phyloP scores from a whole-genome alignment of 345 rosid genomes.

The Eucalyptus marginata region DNA sequence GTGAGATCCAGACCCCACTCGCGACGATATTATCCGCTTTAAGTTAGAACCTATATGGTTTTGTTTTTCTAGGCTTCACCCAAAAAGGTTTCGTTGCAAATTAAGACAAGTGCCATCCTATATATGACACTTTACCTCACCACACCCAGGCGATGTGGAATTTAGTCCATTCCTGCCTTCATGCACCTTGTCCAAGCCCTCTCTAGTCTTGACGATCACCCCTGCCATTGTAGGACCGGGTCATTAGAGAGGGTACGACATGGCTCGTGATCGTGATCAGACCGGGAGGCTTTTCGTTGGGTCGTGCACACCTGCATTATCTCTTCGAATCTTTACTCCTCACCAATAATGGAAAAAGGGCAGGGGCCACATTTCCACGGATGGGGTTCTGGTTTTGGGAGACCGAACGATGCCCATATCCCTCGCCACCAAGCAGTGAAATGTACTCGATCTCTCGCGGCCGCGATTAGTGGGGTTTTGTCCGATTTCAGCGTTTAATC shows the following conservation, averaged over 20 bases:
- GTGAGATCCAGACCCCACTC: no score
- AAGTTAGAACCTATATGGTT: accelerated
- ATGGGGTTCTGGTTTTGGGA: not conserved
- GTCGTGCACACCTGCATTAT: not conserved
- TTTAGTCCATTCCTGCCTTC: no score
- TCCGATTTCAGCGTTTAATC: not conserved
- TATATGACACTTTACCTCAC: no score
- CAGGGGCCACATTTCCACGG: not conserved
- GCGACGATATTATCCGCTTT: no score
- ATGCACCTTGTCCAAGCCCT: no score
- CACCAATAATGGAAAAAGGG: not conserved
- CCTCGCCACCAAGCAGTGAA: not conserved
- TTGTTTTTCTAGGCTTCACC: accelerated
- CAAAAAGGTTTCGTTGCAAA: no score
- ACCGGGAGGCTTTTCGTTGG: not conserved
- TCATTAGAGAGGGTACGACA: not conserved
- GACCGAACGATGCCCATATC: not conserved
- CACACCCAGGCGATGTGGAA: no score
- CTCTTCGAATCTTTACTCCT: not conserved
- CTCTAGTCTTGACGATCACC: no score
- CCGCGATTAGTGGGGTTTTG: not conserved
- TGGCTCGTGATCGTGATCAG: not conserved
- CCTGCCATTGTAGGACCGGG: no score
- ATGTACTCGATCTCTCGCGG: not conserved
- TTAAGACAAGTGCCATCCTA: accelerated